Base-by-base conservation (phyloP, 371 early-diverging fungal genomes). In the Rhizopus delemar region DNA sequence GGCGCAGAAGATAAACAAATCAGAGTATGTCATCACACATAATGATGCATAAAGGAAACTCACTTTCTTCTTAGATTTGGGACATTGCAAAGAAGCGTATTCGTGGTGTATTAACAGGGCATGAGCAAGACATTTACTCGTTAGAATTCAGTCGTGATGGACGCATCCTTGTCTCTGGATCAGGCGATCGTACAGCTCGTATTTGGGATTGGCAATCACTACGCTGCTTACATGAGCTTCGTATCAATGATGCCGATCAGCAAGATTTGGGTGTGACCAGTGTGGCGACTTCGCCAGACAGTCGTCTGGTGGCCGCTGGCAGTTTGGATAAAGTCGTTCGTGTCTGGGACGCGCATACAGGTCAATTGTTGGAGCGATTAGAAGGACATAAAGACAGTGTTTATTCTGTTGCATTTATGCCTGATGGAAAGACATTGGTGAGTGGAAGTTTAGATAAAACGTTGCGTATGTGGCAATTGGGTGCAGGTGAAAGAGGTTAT, bases 361-460 rank as follows among this genome's bases (percentile, higher is more conserved):
- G 95, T 16, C 73, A 85, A 29, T 75, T 91, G 11, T 65, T 96
- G 51, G 94, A 94, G 68, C 85, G 92, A 45, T 81, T 99, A 60
- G 93, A 95, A 65, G 98, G 98, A 0, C 99, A 99, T 81, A 93
- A 90, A 65, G 95, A 97, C 71, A 92, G 94, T 54, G 98, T 99
- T 5, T 96, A 96, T 64, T 91, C 93, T 5, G 95, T 99, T 46
- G 95, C 97, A 1, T 97, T 99, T 64, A 89, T 94, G 52, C 92
- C 96, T 3, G 96, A 98, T 75, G 98, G 98, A 49, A 86, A 81
- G 65, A 80, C 90, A 5, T 81, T 99, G 15, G 90, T 97, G 16
- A 94, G 95, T 49, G 99, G 99, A 28, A 91, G 93, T 63, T 82
- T 96, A 64, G 99, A 99, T 76, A 93, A 93, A 71, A 93, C 97